These are phyloP conservation scores for Lactarius akahatsu DNA, from an alignment of 768 basidiomycete species.

Conservation along the genomic window DNA sequence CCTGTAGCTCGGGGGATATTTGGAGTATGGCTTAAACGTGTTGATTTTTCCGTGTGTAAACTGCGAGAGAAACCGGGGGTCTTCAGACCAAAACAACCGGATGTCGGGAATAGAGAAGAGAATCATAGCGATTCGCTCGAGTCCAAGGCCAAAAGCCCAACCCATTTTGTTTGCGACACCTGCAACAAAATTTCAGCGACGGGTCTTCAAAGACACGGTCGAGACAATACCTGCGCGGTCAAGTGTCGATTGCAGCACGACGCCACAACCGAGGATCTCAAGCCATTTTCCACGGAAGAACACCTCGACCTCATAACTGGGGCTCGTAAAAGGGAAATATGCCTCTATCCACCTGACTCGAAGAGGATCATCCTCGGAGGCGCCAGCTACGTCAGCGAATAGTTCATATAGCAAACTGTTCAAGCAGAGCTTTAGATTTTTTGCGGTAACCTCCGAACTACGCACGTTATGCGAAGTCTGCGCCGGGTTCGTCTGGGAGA, in stretches of 20 bases:
- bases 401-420: slow-evolving; percentile 82
- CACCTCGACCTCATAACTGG: slow-evolving; percentile 97
- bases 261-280: slow-evolving; percentile 92
- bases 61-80: slow-evolving; percentile 83
- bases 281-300: slow-evolving; percentile 96
- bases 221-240: slow-evolving; percentile 73
- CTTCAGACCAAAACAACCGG: slow-evolving; percentile 94
- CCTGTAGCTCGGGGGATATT: slow-evolving; percentile 89
- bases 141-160: slow-evolving; percentile 97
- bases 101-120: slow-evolving; percentile 97
- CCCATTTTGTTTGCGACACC: slow-evolving; percentile 83
- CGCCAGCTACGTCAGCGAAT: slow-evolving; percentile 62
- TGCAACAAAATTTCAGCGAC: slow-evolving; percentile 32
- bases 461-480: slow-evolving; percentile 76
- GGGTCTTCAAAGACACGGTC: neutral
- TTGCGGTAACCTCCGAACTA: slow-evolving; percentile 70
- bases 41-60: slow-evolving; percentile 76
- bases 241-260: slow-evolving; percentile 85
- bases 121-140: slow-evolving; percentile 98
- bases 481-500: slow-evolving; percentile 73
- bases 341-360: slow-evolving; percentile 96
- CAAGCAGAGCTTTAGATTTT: slow-evolving; percentile 85
- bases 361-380: slow-evolving; percentile 64
- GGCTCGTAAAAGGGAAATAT: slow-evolving; percentile 96
- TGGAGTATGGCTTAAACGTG: slow-evolving; percentile 88